Evolutionary conservation across 257 asterid genomes (phyloP).

Genomic region (Solanum virginianum): DNA sequence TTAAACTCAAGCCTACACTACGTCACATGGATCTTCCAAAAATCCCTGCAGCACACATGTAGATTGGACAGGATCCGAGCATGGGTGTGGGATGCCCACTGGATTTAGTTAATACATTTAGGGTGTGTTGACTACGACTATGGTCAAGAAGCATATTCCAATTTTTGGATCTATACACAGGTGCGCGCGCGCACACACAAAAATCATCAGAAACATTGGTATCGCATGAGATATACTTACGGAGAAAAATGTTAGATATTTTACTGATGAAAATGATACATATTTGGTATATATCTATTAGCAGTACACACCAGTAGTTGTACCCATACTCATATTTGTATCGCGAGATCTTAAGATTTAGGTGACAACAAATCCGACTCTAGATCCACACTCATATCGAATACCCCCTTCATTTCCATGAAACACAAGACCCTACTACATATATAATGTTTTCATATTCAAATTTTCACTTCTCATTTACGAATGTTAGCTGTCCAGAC

Average conservation of each 20-base stretch:
- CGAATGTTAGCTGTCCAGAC: neutral
- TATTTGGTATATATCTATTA: neutral
- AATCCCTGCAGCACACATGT: neutral
- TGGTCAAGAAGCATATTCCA: neutral
- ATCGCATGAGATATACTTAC: neutral
- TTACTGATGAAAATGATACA: neutral
- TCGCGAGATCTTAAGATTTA: neutral
- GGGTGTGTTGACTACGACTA: neutral
- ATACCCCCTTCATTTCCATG: neutral
- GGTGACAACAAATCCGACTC: neutral
- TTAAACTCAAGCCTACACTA: neutral
- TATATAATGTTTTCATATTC: neutral
- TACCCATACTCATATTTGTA: neutral
- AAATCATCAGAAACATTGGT: neutral
- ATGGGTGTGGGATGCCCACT: neutral
- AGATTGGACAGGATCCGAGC: neutral
- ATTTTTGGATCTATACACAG: neutral
- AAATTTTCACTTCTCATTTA: neutral
- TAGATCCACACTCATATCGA: neutral
- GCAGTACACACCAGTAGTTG: neutral
- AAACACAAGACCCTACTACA: neutral
- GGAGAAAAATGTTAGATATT: neutral
- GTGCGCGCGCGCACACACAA: neutral
- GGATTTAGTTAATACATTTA: neutral
- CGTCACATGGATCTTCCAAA: neutral